These are phyloP conservation scores for Erodium chrysanthum DNA, from an alignment of 441 rosid species.

Conservation along the genomic window DNA sequence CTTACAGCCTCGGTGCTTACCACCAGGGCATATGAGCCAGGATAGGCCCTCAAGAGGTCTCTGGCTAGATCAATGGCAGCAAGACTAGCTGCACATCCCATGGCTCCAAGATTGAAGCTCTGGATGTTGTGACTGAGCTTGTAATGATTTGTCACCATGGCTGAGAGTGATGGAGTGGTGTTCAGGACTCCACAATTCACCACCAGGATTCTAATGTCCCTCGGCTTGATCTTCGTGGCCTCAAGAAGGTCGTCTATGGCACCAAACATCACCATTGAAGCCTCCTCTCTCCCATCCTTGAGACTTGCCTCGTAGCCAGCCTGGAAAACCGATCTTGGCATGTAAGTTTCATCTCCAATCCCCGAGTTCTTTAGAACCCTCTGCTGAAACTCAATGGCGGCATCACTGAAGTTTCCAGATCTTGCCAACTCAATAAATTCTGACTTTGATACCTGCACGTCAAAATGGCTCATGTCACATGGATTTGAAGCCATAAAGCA, in stretches of 20 bases:
- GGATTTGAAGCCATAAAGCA: neutral
- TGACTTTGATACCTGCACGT: constrained; percentile 35
- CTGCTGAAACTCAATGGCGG: constrained; percentile 41
- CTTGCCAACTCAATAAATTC: constrained; percentile 40
- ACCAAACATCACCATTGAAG: constrained; percentile 52
- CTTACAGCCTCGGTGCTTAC: constrained; percentile 56
- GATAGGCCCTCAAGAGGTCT: constrained; percentile 51
- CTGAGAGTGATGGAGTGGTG: constrained; percentile 53
- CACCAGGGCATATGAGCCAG: constrained; percentile 44
- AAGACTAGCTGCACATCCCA: constrained; percentile 64
- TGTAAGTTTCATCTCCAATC: constrained; percentile 52
- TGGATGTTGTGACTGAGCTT: constrained; percentile 48
- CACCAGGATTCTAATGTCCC: constrained; percentile 43
- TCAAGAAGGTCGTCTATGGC: constrained; percentile 47
- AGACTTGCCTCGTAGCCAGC: constrained; percentile 31
- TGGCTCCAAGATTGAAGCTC: constrained; percentile 66
- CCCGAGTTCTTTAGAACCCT: constrained; percentile 42
- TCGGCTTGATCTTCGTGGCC: constrained; percentile 36
- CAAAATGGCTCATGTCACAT: neutral
- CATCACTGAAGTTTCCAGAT: constrained; percentile 44
- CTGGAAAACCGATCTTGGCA: constrained; percentile 44
- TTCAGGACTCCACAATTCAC: constrained; percentile 62
- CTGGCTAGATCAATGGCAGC: constrained; percentile 54
- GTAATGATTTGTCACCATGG: constrained; percentile 60
- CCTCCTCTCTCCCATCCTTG: constrained; percentile 56